Conservation (phyloP, 106 monocot genomes). For the Dendrobium huoshanense region DNA sequence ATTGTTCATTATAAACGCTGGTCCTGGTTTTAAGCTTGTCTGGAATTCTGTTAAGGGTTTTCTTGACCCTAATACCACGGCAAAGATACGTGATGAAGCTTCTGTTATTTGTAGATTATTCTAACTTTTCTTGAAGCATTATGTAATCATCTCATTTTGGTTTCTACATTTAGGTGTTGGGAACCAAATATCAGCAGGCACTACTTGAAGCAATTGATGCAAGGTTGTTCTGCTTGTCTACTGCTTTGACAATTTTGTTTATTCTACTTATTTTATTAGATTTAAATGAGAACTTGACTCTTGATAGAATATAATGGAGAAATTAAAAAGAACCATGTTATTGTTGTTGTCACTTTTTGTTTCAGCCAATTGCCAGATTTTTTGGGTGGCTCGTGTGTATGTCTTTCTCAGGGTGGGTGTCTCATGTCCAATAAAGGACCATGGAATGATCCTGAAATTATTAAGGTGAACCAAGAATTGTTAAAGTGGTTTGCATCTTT, state of each 20-base stretch:
- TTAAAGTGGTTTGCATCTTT: not conserved
- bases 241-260: not conserved
- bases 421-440: constrained; percentile 46
- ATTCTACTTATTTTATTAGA: not conserved
- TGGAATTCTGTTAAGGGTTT: constrained; percentile 70
- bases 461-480: constrained; percentile 21
- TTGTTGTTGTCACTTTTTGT: not conserved
- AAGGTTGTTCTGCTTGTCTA: constrained; percentile 20
- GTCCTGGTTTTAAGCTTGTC: constrained; percentile 60
- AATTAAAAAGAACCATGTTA: too few relatives aligned
- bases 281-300: too few relatives aligned
- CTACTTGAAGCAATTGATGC: constrained; percentile 48
- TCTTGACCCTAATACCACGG: constrained; percentile 59
- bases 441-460: constrained; percentile 43
- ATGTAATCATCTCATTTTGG: not conserved
- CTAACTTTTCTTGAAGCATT: not conserved
- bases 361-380: constrained; percentile 39
- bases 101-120: not conserved
- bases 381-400: constrained; percentile 40
- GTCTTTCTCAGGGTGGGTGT: constrained; percentile 30
- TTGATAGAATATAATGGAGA: too few relatives aligned
- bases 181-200: constrained; percentile 39
- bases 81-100: constrained; percentile 57
- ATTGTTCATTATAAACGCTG: constrained; percentile 77
- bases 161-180: constrained; percentile 31